A percentile compares a stretch with the other conserved stretches of the same genome.
Conservation (phyloP, 352 stramenopile genomes). For the Phytophthora citrophthora region DNA sequence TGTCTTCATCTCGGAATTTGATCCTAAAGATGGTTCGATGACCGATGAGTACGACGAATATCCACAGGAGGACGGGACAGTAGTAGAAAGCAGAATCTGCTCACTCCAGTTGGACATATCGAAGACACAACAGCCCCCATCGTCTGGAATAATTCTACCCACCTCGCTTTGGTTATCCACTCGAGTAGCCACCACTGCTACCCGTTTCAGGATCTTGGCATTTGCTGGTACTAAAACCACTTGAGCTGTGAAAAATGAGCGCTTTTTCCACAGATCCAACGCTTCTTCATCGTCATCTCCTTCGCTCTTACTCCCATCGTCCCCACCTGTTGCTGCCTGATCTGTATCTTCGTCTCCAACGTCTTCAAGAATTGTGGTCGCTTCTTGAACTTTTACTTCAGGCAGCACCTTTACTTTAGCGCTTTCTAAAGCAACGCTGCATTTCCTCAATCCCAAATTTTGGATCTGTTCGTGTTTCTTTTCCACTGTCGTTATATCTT, state of each 20-base stretch:
- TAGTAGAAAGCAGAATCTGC: conserved; percentile 48
- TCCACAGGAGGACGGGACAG: conserved; percentile 9
- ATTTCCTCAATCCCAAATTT: conserved; percentile 28
- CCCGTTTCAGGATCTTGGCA: conserved; percentile 37
- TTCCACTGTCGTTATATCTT: conserved; percentile 56
- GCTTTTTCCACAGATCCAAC: conserved; percentile 42
- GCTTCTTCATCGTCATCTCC: neutral
- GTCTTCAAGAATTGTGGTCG: conserved; percentile 21
- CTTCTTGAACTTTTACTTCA: conserved; percentile 1
- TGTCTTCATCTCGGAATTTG: neutral
- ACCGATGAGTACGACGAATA: conserved; percentile 51
- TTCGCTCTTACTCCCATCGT: neutral
- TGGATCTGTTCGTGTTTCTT: conserved; percentile 35
- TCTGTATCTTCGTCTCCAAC: conserved; percentile 2
- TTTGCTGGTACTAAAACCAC: conserved; percentile 52
- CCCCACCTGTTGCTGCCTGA: conserved; percentile 5
- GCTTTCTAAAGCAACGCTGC: conserved; percentile 19
- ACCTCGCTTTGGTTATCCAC: conserved; percentile 50
- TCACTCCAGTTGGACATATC: conserved; percentile 67
- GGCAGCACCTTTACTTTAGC: neutral
- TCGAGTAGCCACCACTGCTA: conserved; percentile 39
- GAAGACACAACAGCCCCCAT: conserved; percentile 54
- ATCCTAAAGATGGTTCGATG: conserved; percentile 15
- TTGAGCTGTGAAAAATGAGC: conserved; percentile 47
- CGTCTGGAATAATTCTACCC: conserved; percentile 38